Evolutionary conservation across 1,284 basidiomycete genomes (phyloP), one percentile per base, ranked within the genome.

Genomic region (Laetiporus sulphureus): DNA sequence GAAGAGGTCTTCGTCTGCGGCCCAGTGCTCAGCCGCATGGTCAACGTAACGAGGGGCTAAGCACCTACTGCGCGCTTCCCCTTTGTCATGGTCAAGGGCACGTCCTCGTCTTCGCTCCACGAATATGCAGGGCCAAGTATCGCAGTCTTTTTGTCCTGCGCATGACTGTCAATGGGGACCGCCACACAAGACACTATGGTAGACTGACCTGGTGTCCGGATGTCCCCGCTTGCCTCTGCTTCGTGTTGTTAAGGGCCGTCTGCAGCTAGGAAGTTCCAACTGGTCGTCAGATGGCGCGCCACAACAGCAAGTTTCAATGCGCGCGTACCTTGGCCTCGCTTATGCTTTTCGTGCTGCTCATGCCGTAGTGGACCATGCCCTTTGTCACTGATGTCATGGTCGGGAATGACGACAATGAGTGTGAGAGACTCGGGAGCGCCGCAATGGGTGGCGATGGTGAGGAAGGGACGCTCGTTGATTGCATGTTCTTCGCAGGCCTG

Each of bases 281-380:
- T 32, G 36, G 33, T 24, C 18, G 24, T 21, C 18, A 40, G 42
- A n/a, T 38, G 48, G 43, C 39, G 42, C 20, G 21, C 27, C 15
- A 23, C 10, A 22, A 31, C 15, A 21, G 38, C 19, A 10, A 25
- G 21, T 11, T 12, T 20, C 8, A 30, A 20, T 11, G 21, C 24
- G 15, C 16, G 25, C 48, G 18, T 33, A 62, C 60, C 56, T 59
- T 60, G 29, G 59, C 57, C 43, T 60, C 55, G 44, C 56, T 58
- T 13, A 42, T 51, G 42, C 51, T 50, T 52, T 58, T 60, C 35
- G 56, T 54, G 20, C 49, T 45, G 21, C 48, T 46, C 24, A 46
- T 57, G 42, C 57, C 56, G 48, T 59, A 58, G 53, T 59, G 54
- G 30, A 62, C 56, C 60, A 62, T 62, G 51, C 60, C 60, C 45